These are phyloP conservation scores for Blechomonas ayalai DNA, from an alignment of 208 protist genomes.

Conservation along the genomic window DNA sequence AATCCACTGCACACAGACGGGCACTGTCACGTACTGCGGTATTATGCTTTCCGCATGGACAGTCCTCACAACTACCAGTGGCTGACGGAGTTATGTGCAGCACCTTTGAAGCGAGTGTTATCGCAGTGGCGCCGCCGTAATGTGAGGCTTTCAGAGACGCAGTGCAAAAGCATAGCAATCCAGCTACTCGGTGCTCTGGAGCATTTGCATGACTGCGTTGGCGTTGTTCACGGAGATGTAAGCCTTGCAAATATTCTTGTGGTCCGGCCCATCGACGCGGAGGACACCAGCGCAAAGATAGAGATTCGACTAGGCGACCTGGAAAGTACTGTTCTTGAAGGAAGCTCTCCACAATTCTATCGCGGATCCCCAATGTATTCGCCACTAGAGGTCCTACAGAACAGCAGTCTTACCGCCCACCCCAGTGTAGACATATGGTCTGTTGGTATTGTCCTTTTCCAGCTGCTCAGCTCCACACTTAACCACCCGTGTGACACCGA, in stretches of 20 bases:
- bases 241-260: slow-evolving; percentile 50
- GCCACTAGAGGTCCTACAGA: slow-evolving; percentile 20
- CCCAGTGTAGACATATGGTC: slow-evolving; percentile 45
- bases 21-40: slow-evolving; percentile 21
- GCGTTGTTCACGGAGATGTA: slow-evolving; percentile 50
- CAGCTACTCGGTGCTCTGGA: slow-evolving; percentile 30
- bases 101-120: not conserved
- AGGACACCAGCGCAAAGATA: not conserved
- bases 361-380: slow-evolving; percentile 22
- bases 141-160: not conserved
- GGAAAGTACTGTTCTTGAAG: not conserved
- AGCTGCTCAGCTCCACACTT: slow-evolving; percentile 32
- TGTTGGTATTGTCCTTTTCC: slow-evolving; percentile 31
- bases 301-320: slow-evolving; percentile 1
- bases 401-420: not conserved
- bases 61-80: slow-evolving; percentile 20
- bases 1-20: not conserved
- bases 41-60: slow-evolving; percentile 26
- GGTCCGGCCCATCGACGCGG: not conserved
- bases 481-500: slow-evolving; percentile 4
- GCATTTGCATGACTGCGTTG: slow-evolving; percentile 29
- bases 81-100: slow-evolving; percentile 18
- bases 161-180: slow-evolving; percentile 10
- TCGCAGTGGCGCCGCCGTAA: not conserved
- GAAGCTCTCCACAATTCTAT: not conserved